These are phyloP conservation scores for Sporothrix dimorphospora DNA, from an alignment of 2,329 filamentous ascomycete species.

Conservation along the genomic window DNA sequence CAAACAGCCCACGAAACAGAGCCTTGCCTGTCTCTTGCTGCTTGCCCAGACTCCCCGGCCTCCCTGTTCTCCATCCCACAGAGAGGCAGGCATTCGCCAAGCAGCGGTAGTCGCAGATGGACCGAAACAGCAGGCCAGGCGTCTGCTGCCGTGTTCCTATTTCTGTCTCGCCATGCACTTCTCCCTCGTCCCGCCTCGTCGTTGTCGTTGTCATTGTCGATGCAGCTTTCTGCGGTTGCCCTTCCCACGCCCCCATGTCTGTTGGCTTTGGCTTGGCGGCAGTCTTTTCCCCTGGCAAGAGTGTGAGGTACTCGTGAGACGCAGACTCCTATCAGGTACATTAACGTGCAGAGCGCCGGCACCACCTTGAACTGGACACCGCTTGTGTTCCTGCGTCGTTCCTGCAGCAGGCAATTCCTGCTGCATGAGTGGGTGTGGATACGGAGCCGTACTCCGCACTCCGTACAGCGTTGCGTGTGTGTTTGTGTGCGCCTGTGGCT, in stretches of 20 bases:
- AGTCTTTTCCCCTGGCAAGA: neutral
- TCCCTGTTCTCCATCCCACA: neutral
- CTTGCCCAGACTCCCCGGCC: neutral
- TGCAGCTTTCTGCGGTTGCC: neutral
- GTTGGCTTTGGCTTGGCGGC: neutral
- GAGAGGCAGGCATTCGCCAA: neutral
- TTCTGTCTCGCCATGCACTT: conserved; percentile 13
- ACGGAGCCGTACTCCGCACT: conserved; percentile 14
- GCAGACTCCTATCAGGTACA: conserved; percentile 22
- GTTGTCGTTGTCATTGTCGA: neutral
- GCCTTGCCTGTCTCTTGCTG: neutral
- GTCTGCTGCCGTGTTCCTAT: conserved; percentile 16
- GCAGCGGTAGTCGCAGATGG: neutral
- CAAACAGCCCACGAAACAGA: neutral
- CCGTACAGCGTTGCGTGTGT: conserved; percentile 5
- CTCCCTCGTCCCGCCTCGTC: neutral
- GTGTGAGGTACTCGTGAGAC: conserved; percentile 12
- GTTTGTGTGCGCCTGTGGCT: neutral
- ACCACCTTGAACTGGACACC: neutral
- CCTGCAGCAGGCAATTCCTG: conserved; percentile 13
- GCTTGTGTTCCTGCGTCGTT: conserved; percentile 23
- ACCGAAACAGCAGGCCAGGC: conserved; percentile 9
- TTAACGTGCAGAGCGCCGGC: conserved; percentile 6
- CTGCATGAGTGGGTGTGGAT: conserved; percentile 13
- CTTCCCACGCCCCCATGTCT: neutral